These are phyloP conservation scores for Cephalotrichum gorgonifer DNA, from an alignment of 2,329 filamentous ascomycete species.

Conservation along the genomic window DNA sequence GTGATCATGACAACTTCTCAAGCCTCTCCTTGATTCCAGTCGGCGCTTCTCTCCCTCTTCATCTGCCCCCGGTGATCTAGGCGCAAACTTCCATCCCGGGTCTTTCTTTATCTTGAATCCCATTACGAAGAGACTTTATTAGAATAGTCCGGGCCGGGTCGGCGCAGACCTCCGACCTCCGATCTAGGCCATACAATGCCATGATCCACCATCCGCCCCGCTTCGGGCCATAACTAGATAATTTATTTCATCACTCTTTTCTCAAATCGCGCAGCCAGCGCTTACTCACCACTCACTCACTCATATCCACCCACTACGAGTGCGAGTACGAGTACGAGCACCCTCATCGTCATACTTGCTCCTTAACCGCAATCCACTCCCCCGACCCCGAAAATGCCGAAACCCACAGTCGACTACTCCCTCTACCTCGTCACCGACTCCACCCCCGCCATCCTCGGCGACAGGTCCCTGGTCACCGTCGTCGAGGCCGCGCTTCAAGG, in stretches of 20 bases:
- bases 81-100: too few relatives aligned
- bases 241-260: background rate
- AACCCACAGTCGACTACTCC: constrained; percentile 49
- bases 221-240: background rate
- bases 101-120: too few relatives aligned
- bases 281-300: background rate
- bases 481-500: constrained; percentile 68
- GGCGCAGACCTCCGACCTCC: too few relatives aligned
- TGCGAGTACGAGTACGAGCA: background rate
- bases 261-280: background rate
- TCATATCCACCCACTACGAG: background rate
- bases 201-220: background rate
- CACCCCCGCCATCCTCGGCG: constrained; percentile 70
- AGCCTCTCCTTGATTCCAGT: too few relatives aligned
- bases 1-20: too few relatives aligned
- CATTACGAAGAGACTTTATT: too few relatives aligned
- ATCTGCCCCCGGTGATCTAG: too few relatives aligned
- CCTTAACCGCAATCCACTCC: background rate
- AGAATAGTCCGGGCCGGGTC: too few relatives aligned
- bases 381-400: background rate
- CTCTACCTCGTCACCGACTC: constrained; percentile 92
- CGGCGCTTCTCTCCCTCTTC: too few relatives aligned
- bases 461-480: constrained; percentile 57
- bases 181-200: too few relatives aligned
- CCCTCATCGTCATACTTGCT: background rate